A percentile compares a stretch with the other conserved stretches of the same genome.
phyloP scores from a whole-genome alignment of 305 asterid species.

The Ruellia speciosa region DNA sequence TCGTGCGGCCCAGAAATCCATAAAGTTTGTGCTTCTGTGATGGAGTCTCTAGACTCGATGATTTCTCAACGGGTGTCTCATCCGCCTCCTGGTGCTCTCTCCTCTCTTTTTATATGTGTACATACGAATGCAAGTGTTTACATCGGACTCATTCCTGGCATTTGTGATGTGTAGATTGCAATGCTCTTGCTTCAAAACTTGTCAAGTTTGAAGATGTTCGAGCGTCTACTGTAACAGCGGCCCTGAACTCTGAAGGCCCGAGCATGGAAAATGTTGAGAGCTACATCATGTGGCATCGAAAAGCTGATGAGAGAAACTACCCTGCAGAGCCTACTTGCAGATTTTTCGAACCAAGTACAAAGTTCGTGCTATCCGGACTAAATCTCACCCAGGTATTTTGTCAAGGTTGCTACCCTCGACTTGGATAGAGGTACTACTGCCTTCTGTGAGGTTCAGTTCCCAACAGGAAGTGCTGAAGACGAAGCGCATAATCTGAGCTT shows the following conservation, averaged over 20 bases:
- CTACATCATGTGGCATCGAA: slow-evolving; percentile 63
- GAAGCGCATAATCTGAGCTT: no score
- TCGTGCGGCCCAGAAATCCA: slow-evolving; percentile 82
- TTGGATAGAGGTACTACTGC: slow-evolving; percentile 35
- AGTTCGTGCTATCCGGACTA: slow-evolving; percentile 45
- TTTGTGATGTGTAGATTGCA: slow-evolving; percentile 38
- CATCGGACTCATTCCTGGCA: slow-evolving; percentile 6
- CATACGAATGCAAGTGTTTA: no score
- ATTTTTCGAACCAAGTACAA: slow-evolving; percentile 43
- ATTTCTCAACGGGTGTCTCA: slow-evolving; percentile 37
- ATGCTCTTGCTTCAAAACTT: slow-evolving; percentile 30
- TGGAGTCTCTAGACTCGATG: slow-evolving; percentile 51
- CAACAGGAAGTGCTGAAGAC: slow-evolving; percentile 31
- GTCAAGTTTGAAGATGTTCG: slow-evolving; percentile 48
- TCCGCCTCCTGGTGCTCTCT: slow-evolving; percentile 38
- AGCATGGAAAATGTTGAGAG: slow-evolving; percentile 31
- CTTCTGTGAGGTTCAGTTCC: slow-evolving; percentile 34
- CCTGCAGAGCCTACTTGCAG: slow-evolving; percentile 55
- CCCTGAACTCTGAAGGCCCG: slow-evolving; percentile 33
- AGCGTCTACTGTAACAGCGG: slow-evolving; percentile 42
- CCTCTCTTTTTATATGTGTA: no score
- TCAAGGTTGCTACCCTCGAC: slow-evolving; percentile 45
- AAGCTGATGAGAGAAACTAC: slow-evolving; percentile 43
- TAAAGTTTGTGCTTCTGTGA: slow-evolving; percentile 57
- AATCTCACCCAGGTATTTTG: slow-evolving; percentile 46